Conservation (phyloP, 1,284 basidiomycete genomes). For the Hymenochaete sp. region DNA sequence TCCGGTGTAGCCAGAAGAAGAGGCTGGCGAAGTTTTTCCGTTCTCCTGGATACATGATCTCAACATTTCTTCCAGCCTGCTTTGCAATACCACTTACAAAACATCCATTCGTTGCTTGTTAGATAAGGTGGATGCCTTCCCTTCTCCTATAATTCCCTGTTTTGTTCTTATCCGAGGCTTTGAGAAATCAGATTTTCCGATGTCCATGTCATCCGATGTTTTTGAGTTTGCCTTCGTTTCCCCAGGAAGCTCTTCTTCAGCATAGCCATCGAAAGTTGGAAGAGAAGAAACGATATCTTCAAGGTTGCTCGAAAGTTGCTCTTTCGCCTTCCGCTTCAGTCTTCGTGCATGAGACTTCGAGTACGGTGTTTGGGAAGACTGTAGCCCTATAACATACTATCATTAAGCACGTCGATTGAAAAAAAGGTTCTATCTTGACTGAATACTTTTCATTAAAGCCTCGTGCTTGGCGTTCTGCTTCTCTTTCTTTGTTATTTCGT, state of each 20-base stretch:
- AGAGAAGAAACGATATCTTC: conserved; percentile 51
- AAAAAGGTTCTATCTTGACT: conserved; percentile 12
- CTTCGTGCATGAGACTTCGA: conserved; percentile 70
- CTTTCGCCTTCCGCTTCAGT: conserved; percentile 60
- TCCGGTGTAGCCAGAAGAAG: conserved; percentile 59
- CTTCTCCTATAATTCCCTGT: conserved; percentile 59
- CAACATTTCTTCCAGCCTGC: not conserved
- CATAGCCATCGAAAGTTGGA: conserved; percentile 37
- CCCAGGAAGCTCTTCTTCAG: conserved; percentile 17
- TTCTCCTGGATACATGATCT: conserved; percentile 36
- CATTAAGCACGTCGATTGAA: not conserved
- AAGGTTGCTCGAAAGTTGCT: conserved; percentile 58
- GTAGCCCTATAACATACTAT: conserved; percentile 39
- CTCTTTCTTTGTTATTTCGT: conserved; percentile 52
- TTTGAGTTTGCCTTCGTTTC: not conserved
- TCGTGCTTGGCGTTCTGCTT: conserved; percentile 61
- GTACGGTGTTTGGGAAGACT: conserved; percentile 45
- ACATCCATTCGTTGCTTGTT: conserved; percentile 58
- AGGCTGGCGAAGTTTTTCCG: conserved; percentile 63
- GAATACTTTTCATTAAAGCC: conserved; percentile 54
- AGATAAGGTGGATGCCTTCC: conserved; percentile 51
- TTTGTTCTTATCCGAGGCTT: conserved; percentile 25
- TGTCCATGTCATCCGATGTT: conserved; percentile 3
- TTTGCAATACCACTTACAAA: conserved; percentile 37
- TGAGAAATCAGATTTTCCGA: conserved; percentile 21